Percentiles rank a stretch among this genome's conserved stretches.
Evolutionary conservation across 192 early-diverging fungal species (phyloP).

Genomic region (Mortierella hygrophila): DNA sequence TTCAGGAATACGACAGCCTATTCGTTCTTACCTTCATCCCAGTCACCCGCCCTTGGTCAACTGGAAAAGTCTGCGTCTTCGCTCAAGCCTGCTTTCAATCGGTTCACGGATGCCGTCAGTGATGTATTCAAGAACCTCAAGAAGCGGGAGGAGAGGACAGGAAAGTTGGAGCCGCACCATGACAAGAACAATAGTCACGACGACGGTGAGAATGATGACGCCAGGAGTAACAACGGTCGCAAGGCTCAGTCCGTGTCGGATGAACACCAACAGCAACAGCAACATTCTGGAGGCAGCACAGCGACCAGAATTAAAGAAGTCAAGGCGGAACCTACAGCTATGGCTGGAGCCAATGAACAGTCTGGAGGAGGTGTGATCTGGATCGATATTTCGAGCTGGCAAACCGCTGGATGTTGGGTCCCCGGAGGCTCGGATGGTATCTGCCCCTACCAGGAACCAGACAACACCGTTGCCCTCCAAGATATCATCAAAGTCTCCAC

Average conservation of each 20-base stretch:
- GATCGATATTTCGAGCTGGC: conserved; percentile 58
- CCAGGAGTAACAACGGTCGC: not conserved
- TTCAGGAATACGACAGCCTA: conserved; percentile 25
- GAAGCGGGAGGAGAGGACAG: not conserved
- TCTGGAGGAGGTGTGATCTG: conserved; percentile 32
- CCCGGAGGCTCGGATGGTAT: conserved; percentile 33
- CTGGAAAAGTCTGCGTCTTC: not conserved
- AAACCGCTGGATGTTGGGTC: conserved; percentile 55
- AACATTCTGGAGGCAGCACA: not conserved
- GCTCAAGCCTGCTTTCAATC: not conserved
- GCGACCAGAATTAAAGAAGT: not conserved
- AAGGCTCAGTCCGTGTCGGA: not conserved
- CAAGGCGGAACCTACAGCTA: not conserved
- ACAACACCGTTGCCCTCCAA: conserved; percentile 49
- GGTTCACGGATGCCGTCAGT: not conserved
- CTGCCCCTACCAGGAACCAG: conserved; percentile 42
- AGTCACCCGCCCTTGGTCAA: not conserved
- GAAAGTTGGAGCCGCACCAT: not conserved
- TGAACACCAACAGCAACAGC: not conserved
- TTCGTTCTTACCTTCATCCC: not conserved
- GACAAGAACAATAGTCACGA: not conserved
- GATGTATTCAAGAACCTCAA: not conserved
- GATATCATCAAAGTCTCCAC: conserved; percentile 49
- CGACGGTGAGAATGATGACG: not conserved
- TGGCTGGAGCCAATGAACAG: not conserved